phyloP scores from a whole-genome alignment of 2,329 filamentous ascomycete genomes.

The Elsinoe arachidis region DNA sequence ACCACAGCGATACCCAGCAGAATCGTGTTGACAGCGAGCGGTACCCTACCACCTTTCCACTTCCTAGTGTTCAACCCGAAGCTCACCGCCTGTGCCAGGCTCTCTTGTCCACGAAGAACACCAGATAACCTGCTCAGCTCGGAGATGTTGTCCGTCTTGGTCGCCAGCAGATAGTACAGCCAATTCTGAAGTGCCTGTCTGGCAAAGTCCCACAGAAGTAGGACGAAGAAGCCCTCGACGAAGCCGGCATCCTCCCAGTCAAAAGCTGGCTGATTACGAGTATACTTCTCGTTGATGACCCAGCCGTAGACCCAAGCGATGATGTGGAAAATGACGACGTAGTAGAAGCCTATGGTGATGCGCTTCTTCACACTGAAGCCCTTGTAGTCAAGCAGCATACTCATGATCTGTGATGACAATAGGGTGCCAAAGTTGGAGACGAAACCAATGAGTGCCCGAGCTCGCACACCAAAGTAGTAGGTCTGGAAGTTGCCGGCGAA shows the following conservation, averaged over 20 bases:
- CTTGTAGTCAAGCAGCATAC: conserved; percentile 38
- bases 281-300: conserved; percentile 40
- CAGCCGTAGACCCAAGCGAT: conserved; percentile 42
- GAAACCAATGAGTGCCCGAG: conserved; percentile 41
- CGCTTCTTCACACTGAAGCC: conserved; percentile 34
- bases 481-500: conserved; percentile 41
- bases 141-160: conserved; percentile 48
- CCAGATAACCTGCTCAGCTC: conserved; percentile 39
- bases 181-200: conserved; percentile 48
- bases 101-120: conserved; percentile 38
- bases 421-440: conserved; percentile 36
- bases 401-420: conserved; percentile 39
- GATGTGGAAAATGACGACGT: conserved; percentile 37
- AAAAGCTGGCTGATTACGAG: conserved; percentile 33
- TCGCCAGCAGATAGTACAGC: conserved; percentile 48
- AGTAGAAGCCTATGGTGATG: conserved; percentile 32
- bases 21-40: conserved; percentile 33
- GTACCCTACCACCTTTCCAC: conserved; percentile 37
- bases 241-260: conserved; percentile 40
- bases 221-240: conserved; percentile 40
- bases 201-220: conserved; percentile 43
- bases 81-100: conserved; percentile 37
- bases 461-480: conserved; percentile 40
- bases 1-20: conserved; percentile 23
- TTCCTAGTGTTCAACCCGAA: conserved; percentile 37